Percentiles rank a stretch among this genome's conserved stretches.
Evolutionary conservation across 2,329 filamentous ascomycete genomes (phyloP).

Genomic region (Xylaria sp.): DNA sequence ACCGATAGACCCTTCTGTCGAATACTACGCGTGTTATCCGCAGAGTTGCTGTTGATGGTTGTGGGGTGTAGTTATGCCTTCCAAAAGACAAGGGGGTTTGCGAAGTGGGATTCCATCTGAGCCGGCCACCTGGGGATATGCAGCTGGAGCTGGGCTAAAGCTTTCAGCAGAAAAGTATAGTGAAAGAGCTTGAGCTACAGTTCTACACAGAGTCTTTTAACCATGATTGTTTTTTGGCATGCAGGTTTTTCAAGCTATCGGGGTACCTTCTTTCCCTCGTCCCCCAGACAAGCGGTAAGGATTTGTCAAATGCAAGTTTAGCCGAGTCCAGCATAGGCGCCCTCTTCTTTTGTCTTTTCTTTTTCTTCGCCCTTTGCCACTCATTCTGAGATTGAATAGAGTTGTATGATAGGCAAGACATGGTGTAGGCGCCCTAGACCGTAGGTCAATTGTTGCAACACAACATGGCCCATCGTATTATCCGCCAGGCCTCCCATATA

Average conservation of each 20-base stretch:
- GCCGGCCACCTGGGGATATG: neutral
- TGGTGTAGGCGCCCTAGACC: neutral
- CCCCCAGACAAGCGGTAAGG: conserved; percentile 5
- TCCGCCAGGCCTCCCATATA: conserved; percentile 2
- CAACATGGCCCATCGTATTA: neutral
- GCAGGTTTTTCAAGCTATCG: conserved; percentile 14
- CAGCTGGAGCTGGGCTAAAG: neutral
- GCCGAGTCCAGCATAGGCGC: conserved; percentile 17
- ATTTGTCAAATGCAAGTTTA: conserved; percentile 11
- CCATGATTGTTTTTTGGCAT: conserved; percentile 7
- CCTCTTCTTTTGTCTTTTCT: neutral
- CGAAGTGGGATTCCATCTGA: conserved; percentile 4
- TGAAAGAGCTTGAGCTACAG: neutral
- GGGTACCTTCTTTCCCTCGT: neutral
- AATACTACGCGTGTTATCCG: neutral
- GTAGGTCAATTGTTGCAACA: neutral
- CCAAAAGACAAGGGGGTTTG: conserved; percentile 18
- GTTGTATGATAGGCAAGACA: neutral
- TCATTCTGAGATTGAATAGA: neutral
- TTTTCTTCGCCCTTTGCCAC: conserved; percentile 23
- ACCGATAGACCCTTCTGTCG: neutral
- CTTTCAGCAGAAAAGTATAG: neutral
- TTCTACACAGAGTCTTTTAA: neutral
- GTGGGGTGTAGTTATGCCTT: conserved; percentile 9
- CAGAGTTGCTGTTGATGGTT: neutral